These are phyloP conservation scores for Sphaerulina musiva DNA, from an alignment of 2,329 filamentous ascomycete species.

Conservation along the genomic window DNA sequence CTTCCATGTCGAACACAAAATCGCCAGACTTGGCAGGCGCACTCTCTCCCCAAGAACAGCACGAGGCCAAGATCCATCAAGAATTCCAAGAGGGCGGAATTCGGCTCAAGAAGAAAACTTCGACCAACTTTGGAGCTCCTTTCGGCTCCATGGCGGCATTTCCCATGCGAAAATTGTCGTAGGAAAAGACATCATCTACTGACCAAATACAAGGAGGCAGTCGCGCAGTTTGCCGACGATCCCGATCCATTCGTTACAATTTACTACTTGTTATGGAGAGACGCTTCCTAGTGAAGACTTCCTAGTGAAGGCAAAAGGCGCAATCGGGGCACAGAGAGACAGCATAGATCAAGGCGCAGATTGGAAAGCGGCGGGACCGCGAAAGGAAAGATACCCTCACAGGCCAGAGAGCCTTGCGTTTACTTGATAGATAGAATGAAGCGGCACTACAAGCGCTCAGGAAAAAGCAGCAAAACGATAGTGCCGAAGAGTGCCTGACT, in stretches of 20 bases:
- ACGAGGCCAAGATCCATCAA: conserved; percentile 24
- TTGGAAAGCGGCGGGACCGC: conserved; percentile 2
- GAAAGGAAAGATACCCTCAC: conserved; percentile 5
- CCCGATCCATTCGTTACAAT: conserved; percentile 7
- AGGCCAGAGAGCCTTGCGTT: conserved; percentile 10
- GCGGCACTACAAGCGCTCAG: background rate
- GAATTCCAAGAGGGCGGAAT: conserved; percentile 32
- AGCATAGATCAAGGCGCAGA: background rate
- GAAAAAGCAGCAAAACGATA: background rate
- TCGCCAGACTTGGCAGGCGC: conserved; percentile 11
- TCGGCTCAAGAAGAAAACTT: conserved; percentile 34
- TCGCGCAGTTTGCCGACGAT: background rate
- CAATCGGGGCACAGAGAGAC: background rate
- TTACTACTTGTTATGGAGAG: conserved; percentile 4
- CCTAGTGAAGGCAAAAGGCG: conserved; percentile 1
- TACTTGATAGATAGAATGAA: conserved; percentile 6
- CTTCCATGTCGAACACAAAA: conserved; percentile 4
- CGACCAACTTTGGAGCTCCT: conserved; percentile 34
- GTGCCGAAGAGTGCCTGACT: background rate
- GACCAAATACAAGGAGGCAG: background rate
- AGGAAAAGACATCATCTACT: conserved; percentile 2
- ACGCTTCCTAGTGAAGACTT: background rate
- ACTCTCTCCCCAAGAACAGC: conserved; percentile 21
- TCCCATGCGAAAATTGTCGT: conserved; percentile 23
- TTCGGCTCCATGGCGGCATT: conserved; percentile 33